Evolutionary conservation across 805 yeast genomes (phyloP).

Genomic region (Candida pseudoglaebosa): DNA sequence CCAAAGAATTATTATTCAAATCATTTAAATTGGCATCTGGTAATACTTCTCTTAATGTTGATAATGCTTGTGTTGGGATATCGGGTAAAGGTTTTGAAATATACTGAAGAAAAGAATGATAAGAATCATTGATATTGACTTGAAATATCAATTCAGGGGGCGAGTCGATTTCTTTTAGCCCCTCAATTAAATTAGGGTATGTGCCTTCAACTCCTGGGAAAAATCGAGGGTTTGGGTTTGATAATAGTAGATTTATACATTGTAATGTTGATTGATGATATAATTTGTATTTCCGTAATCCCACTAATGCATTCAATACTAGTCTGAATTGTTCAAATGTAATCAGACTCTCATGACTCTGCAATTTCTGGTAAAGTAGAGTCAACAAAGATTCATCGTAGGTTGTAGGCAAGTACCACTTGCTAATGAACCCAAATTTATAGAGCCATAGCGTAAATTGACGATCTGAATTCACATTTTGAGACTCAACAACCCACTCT

Average conservation of each 20-base stretch:
- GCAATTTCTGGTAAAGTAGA: not conserved
- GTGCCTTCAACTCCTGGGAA: constrained; percentile 3
- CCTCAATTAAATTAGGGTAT: not conserved
- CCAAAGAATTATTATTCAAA: constrained; percentile 3
- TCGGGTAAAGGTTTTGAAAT: not conserved
- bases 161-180: not conserved
- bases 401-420: constrained; percentile 10
- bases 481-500: constrained; percentile 14
- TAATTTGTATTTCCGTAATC: not conserved
- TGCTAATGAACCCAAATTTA: constrained; percentile 17
- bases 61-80: not conserved
- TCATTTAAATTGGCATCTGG: not conserved
- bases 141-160: not conserved
- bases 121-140: constrained; percentile 2
- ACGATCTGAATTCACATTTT: not conserved
- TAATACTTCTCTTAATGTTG: not conserved
- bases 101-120: not conserved
- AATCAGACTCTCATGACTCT: not conserved
- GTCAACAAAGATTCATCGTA: not conserved
- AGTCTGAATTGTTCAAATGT: constrained; percentile 1
- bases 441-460: constrained; percentile 19
- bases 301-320: constrained; percentile 1
- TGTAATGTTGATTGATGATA: not conserved
- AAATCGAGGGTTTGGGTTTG: not conserved
- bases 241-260: not conserved